Percentiles rank a stretch among this genome's conserved stretches.
These are phyloP conservation scores for Calonectria pseudoreteaudii DNA, from an alignment of 2,329 filamentous ascomycete species.

Conservation along the genomic window DNA sequence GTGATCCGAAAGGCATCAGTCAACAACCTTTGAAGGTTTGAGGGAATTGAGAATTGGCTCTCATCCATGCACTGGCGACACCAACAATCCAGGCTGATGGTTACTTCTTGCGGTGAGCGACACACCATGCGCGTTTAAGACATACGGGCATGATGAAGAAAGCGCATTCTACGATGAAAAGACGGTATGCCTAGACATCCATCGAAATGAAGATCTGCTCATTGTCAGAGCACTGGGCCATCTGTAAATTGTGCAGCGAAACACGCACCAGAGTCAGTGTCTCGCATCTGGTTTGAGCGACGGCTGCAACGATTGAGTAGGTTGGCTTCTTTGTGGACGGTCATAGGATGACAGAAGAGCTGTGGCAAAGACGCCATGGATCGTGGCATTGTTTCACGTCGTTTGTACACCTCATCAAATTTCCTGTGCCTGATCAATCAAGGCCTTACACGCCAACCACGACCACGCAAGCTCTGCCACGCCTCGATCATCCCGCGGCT, in stretches of 20 bases:
- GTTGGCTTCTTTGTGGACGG: neutral
- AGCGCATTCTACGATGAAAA: neutral
- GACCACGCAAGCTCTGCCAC: neutral
- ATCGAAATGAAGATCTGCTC: neutral
- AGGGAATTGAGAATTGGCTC: no score
- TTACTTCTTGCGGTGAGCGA: neutral
- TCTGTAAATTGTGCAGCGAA: neutral
- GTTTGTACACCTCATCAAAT: neutral
- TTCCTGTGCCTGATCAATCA: conserved; percentile 1
- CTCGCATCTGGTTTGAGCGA: neutral
- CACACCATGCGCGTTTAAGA: neutral
- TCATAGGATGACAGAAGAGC: neutral
- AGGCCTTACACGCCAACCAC: neutral
- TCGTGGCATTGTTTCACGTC: neutral
- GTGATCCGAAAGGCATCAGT: neutral
- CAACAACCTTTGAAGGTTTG: neutral
- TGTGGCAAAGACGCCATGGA: neutral
- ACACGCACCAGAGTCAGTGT: neutral
- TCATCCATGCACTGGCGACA: no score
- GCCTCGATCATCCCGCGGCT: neutral
- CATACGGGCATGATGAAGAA: neutral
- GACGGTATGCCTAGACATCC: neutral
- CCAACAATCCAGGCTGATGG: neutral
- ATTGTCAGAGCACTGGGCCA: neutral
- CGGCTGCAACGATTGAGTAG: neutral